phyloP scores from a whole-genome alignment of 1,139 yeast genomes.

The Diutina ranongensis region DNA sequence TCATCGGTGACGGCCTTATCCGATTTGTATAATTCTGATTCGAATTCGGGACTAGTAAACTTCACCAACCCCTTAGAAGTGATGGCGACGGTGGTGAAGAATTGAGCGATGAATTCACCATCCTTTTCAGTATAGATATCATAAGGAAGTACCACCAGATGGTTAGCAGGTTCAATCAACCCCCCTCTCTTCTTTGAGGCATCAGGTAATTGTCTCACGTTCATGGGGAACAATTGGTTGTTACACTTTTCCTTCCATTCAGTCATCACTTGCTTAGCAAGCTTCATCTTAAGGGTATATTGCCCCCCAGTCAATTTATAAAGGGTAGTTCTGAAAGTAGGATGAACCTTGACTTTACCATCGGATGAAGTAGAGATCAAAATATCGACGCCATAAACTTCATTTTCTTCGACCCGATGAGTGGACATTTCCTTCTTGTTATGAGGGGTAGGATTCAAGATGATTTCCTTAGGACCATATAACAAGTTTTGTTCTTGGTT shows the following conservation, averaged over 20 bases:
- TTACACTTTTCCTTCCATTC: conserved; percentile 54
- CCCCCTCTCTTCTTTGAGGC: conserved; percentile 70
- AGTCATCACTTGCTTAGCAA: conserved; percentile 57
- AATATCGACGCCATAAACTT: conserved; percentile 69
- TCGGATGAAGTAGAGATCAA: conserved; percentile 55
- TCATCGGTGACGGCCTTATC: conserved; percentile 50
- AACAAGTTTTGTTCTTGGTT: conserved; percentile 59
- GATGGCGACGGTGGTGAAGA: conserved; percentile 65
- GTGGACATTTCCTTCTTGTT: conserved; percentile 58
- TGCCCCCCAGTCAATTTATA: conserved; percentile 63
- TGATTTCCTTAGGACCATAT: conserved; percentile 70
- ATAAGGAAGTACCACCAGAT: conserved; percentile 57
- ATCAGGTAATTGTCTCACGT: conserved; percentile 55
- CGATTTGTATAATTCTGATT: conserved; percentile 36
- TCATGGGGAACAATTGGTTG: conserved; percentile 56
- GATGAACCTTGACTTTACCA: conserved; percentile 52
- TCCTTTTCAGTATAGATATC: conserved; percentile 63
- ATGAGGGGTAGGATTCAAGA: conserved; percentile 61
- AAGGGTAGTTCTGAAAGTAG: conserved; percentile 55
- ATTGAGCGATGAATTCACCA: conserved; percentile 60
- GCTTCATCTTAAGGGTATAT: conserved; percentile 61
- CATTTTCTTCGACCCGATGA: conserved; percentile 60
- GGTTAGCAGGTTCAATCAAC: conserved; percentile 61
- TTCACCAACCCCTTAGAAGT: conserved; percentile 65
- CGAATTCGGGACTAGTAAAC: conserved; percentile 51